Base-by-base conservation (phyloP, 768 basidiomycete genomes). In the Candolleomyces aberdarensis region DNA sequence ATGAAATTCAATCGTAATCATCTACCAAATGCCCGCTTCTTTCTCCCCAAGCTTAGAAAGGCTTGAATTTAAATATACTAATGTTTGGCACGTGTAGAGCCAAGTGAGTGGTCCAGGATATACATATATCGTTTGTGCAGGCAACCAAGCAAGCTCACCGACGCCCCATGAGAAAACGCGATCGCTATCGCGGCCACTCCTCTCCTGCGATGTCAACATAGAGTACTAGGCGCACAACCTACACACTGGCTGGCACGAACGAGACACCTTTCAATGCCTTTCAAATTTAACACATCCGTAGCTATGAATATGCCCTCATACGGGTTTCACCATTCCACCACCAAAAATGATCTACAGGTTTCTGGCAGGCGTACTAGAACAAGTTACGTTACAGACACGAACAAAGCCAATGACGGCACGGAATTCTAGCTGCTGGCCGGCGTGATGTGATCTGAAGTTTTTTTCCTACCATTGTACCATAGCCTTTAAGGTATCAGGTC, bases 251-350 rank as follows among this genome's bases (percentile, higher is more conserved):
- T 3, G 54, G 40, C 31, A 36, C 41, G 31, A 19, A 56, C 54
- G 40, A 39, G 36, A 56, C 54, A 41, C n/a, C 54, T 56, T 56
- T 56, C 54, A 56, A 56, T 5, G n/a, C n/a, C 54, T 56, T 56
- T 56, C 54, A 56, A 56, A 41, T 56, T 56, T 56, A 56, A 36
- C 14, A n/a, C 39, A 41, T 17, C n/a, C 39, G 3, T 26, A 40
- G 39, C 4, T 20, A 43, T 19, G 7, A 10, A 43, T 36, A 20
- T 36, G 36, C 17, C 36, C 36, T 43, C 36, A 43, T 56, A 36
- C 39, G 54, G 54, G n/a, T 32, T 39, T 15, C 19, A 56, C 54
- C 36, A 41, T n/a, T 56, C 32, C 20, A 17, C 17, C 20, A 29
- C n/a, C 20, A 43, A 36, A n/a, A 39, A 22, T 36, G 39, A 56